Evolutionary conservation across 2,329 filamentous ascomycete species (phyloP).

Genomic region (Penicillium sclerotigenum): DNA sequence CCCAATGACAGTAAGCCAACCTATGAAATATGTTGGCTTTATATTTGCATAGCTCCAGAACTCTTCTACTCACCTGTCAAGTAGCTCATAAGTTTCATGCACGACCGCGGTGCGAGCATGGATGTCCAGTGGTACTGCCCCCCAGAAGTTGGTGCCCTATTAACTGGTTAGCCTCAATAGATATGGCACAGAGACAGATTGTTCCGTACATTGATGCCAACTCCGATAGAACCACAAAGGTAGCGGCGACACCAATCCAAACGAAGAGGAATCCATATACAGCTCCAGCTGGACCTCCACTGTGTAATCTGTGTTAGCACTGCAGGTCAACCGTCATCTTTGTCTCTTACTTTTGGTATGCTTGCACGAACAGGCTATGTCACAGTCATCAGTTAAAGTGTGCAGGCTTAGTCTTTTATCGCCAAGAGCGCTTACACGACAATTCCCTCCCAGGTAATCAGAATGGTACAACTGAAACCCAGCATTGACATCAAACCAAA

Average conservation of each 20-base stretch:
- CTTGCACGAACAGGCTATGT: conserved; percentile 18
- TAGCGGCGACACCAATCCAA: conserved; percentile 30
- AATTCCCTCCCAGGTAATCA: conserved; percentile 42
- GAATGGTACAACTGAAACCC: conserved; percentile 41
- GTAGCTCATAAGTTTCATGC: conserved; percentile 40
- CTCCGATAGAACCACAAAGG: conserved; percentile 31
- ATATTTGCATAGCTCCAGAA: neutral
- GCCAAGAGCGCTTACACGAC: conserved; percentile 28
- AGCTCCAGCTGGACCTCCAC: conserved; percentile 35
- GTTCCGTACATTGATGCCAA: conserved; percentile 33
- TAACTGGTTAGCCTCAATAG: neutral
- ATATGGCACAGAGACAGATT: no score
- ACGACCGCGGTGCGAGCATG: conserved; percentile 38
- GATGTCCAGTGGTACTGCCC: conserved; percentile 44
- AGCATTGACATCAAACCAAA: conserved; percentile 42
- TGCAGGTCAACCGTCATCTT: no score
- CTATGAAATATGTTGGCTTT: conserved; percentile 13
- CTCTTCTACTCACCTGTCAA: conserved; percentile 26
- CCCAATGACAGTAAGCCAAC: conserved; percentile 43
- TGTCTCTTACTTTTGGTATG: conserved; percentile 22
- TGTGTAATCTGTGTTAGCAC: conserved; percentile 9
- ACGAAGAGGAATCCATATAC: conserved; percentile 35
- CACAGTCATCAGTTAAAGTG: neutral
- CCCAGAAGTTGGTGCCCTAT: conserved; percentile 34
- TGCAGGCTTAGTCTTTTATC: neutral